phyloP scores from a whole-genome alignment of 495 filamentous ascomycete species.

The Polyplosphaeria fusca region DNA sequence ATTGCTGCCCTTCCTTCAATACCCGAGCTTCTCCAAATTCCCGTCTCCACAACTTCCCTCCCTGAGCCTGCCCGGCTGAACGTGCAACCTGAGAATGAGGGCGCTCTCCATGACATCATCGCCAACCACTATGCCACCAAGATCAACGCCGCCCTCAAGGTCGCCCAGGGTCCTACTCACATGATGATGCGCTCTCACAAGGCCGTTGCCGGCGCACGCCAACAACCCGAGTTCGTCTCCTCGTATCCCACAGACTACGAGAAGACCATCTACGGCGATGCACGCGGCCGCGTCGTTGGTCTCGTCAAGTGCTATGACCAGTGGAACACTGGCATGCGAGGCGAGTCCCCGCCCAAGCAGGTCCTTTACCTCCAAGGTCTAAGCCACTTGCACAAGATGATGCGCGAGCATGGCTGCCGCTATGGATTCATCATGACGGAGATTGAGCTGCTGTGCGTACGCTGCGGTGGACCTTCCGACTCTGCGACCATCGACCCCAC shows the following conservation, averaged over 20 bases:
- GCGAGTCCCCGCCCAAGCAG: slow-evolving; percentile 70
- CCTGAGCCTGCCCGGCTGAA: slow-evolving; percentile 55
- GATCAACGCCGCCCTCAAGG: slow-evolving; percentile 70
- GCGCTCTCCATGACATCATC: slow-evolving; percentile 65
- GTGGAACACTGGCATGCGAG: slow-evolving; percentile 92
- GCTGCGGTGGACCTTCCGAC: slow-evolving; percentile 43
- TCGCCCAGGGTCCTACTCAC: slow-evolving; percentile 62
- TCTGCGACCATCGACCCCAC: slow-evolving; percentile 34
- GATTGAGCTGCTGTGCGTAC: slow-evolving; percentile 87
- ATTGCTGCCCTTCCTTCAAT: slow-evolving; percentile 73
- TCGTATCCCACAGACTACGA: slow-evolving; percentile 71
- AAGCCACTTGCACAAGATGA: slow-evolving; percentile 76
- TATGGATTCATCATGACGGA: slow-evolving; percentile 95
- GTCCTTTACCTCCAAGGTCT: slow-evolving; percentile 83
- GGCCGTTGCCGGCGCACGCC: slow-evolving; percentile 25
- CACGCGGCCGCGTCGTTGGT: slow-evolving; percentile 77
- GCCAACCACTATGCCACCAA: slow-evolving; percentile 69
- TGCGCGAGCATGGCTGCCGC: slow-evolving; percentile 88
- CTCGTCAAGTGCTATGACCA: slow-evolving; percentile 84
- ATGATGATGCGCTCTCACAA: slow-evolving; percentile 49
- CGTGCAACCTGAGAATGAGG: slow-evolving; percentile 69
- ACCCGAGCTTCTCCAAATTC: slow-evolving; percentile 66
- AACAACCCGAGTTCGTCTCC: slow-evolving; percentile 61
- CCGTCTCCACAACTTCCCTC: slow-evolving; percentile 62
- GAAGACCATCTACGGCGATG: slow-evolving; percentile 65